Evolutionary conservation across 208 protist genomes (phyloP).

Genomic region (Trypanosoma melophagium): DNA sequence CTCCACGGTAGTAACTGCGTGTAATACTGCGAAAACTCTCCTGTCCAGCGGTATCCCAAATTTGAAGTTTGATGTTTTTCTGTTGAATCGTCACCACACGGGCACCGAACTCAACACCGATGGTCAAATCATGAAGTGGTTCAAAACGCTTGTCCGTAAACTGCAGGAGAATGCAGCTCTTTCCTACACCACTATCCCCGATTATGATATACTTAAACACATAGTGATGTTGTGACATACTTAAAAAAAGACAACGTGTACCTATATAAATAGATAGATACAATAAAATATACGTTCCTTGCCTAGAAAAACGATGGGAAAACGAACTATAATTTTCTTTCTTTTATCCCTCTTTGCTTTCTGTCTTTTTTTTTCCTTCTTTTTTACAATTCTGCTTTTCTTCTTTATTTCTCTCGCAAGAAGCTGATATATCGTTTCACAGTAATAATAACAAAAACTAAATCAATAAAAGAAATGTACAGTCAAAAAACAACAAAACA

Average conservation of each 20-base stretch:
- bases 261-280: conserved; percentile 16
- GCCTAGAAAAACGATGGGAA: not conserved
- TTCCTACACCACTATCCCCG: conserved; percentile 96
- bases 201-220: conserved; percentile 99
- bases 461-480: no score
- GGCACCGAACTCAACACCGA: conserved; percentile 99
- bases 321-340: not conserved
- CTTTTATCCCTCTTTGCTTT: no score
- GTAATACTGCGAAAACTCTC: conserved; percentile 99
- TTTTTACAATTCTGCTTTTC: no score
- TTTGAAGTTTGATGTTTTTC: conserved; percentile 98
- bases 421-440: no score
- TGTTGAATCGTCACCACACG: conserved; percentile 94
- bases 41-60: conserved; percentile 98
- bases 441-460: no score
- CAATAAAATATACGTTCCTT: no score
- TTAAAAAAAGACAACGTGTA: conserved; percentile 14
- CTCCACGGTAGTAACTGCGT: conserved; percentile 98
- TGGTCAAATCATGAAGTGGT: conserved; percentile 99
- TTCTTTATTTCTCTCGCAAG: no score
- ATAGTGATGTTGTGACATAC: conserved; percentile 59
- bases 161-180: conserved; percentile 98
- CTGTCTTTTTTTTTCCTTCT: no score
- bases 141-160: conserved; percentile 99
- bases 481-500: no score